Evolutionary conservation across 164 flowering plant genomes (phyloP), one percentile per base, ranked within the genome.

Genomic region (Kalanchoe fedtschenkoi): DNA sequence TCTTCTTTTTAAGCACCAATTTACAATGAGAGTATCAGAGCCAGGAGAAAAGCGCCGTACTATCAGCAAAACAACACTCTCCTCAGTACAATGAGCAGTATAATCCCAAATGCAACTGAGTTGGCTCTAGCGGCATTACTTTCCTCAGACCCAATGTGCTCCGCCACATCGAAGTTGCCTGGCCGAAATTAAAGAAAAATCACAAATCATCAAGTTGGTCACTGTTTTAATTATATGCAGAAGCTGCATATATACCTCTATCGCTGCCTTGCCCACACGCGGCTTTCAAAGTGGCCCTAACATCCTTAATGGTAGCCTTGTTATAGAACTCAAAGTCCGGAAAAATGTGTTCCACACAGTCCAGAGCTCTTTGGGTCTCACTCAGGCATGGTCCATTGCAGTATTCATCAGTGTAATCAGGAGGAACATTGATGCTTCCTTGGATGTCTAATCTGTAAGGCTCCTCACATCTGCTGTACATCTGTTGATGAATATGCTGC

Each of bases 341-440:
- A 16, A 87, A 46, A 29, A 87, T 62, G 37, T 72, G 63, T 0
- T 76, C 77, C 14, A 92, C 58, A 75, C 98, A 92, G 69, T 73
- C 65, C 28, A 92, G 87, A 39, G 86, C 88, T 2, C 81, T 75
- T 57, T 82, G 58, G n/a, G 95, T 89, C 74, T 89, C 98, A 0
- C 34, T 32, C 22, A 83, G 64, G 76, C 98, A 92, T 15, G 98
- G 88, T 6, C 98, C 96, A 0, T 58, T 34, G 72, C 98, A 89
- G 76, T 68, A 92, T 30, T 71, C 59, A 35, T 89, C 86, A 0
- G 87, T 74, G 30, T 72, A 65, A 7, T 77, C 85, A 2, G 30
- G 66, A 37, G 91, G 80, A 22, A 92, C 86, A 26, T 86, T 56
- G 32, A 92, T 65, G 54, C 79, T 62, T 21, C 98, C 96, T 6